These are phyloP conservation scores for Staphylotrichum longicolle DNA, from an alignment of 495 filamentous ascomycete species.

Conservation along the genomic window DNA sequence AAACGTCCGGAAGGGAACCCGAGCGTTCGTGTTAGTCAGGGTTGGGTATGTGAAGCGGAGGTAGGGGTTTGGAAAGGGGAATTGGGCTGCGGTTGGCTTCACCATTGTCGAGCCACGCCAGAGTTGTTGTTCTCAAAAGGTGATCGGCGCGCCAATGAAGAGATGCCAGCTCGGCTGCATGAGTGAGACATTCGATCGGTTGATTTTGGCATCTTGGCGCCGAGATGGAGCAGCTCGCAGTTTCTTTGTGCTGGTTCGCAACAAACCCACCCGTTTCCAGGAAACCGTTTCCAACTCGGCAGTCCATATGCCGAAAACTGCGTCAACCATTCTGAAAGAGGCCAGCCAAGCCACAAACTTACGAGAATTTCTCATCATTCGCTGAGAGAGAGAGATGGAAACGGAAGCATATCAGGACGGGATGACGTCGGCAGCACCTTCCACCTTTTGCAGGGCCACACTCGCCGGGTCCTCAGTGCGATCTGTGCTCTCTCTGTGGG, in stretches of 20 bases:
- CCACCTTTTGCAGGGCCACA: not conserved
- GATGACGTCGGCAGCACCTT: conserved; percentile 2
- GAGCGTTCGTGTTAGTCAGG: too few relatives aligned
- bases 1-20: too few relatives aligned
- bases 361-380: too few relatives aligned
- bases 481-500: not conserved
- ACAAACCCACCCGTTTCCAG: not conserved
- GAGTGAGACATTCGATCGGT: not conserved
- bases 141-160: not conserved
- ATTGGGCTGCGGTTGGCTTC: not conserved
- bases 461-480: not conserved
- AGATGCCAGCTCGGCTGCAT: not conserved
- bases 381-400: too few relatives aligned
- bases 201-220: too few relatives aligned
- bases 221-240: too few relatives aligned
- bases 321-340: too few relatives aligned
- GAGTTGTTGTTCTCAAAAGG: not conserved
- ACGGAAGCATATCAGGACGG: not conserved
- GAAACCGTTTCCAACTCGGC: too few relatives aligned
- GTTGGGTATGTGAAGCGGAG: too few relatives aligned
- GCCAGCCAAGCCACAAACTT: too few relatives aligned
- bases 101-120: not conserved
- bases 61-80: too few relatives aligned
- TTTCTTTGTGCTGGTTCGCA: not conserved
- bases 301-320: too few relatives aligned